A percentile compares a stretch with the other conserved stretches of the same genome.
These are phyloP conservation scores for Botrytis elliptica DNA, from an alignment of 2,329 filamentous ascomycete species.

Conservation along the genomic window DNA sequence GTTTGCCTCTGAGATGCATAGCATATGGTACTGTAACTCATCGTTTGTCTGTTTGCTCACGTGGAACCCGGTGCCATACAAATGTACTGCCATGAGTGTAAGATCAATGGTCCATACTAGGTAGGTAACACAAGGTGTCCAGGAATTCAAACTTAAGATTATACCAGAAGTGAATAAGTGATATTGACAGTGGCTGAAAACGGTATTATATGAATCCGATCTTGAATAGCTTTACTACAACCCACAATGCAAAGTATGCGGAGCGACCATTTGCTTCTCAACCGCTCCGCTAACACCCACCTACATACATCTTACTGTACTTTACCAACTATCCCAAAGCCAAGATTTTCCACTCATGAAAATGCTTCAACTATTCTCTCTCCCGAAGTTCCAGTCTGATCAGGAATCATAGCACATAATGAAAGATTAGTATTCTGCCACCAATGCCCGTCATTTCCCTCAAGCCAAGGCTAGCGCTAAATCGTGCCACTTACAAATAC, in stretches of 20 bases:
- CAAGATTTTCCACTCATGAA: too few relatives aligned
- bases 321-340: too few relatives aligned
- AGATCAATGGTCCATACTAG: neutral
- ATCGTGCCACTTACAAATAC: fast-evolving
- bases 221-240: neutral
- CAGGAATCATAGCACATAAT: neutral
- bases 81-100: neutral
- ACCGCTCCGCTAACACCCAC: neutral
- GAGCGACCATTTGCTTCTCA: neutral
- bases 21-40: neutral
- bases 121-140: neutral
- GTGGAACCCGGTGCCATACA: fast-evolving
- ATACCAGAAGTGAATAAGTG: neutral
- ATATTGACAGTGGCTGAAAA: neutral
- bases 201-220: neutral
- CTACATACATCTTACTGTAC: neutral
- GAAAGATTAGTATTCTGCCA: neutral
- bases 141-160: neutral
- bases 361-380: neutral
- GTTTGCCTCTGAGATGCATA: neutral
- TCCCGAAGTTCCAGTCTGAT: neutral
- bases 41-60: neutral
- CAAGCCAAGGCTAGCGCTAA: neutral
- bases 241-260: neutral
- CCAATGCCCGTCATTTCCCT: neutral